These are phyloP conservation scores for Abelmoschus esculentus DNA, from an alignment of 345 rosid species.

Conservation along the genomic window DNA sequence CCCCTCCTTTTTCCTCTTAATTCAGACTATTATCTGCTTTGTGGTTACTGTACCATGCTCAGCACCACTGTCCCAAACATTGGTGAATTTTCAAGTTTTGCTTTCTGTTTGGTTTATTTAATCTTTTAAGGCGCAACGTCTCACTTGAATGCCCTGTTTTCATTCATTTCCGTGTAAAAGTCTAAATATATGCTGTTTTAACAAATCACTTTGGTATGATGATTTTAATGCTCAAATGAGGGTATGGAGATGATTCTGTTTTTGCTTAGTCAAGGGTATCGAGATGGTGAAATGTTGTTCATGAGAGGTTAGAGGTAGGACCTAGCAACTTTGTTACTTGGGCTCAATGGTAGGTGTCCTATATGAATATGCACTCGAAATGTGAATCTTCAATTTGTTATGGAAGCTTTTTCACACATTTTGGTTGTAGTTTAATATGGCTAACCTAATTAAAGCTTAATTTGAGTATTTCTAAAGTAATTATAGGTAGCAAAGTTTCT, in stretches of 20 bases:
- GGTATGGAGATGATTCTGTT: background rate
- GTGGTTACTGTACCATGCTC: background rate
- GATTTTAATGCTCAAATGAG: background rate
- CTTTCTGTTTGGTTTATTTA: conserved; percentile 1
- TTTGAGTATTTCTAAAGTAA: background rate
- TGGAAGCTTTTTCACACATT: background rate
- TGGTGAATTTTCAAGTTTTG: background rate
- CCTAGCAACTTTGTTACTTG: background rate
- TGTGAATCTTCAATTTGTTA: background rate
- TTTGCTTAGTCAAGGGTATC: background rate
- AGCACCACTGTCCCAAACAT: background rate
- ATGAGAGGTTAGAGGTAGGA: background rate
- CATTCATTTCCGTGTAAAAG: background rate
- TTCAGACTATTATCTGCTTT: background rate
- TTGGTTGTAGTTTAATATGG: background rate
- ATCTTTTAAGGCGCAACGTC: background rate
- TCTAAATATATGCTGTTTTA: background rate
- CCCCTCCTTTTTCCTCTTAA: background rate
- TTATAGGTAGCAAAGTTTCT: background rate
- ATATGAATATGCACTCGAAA: background rate
- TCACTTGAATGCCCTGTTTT: background rate
- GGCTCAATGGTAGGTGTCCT: background rate
- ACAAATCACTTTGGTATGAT: background rate
- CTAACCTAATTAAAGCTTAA: background rate
- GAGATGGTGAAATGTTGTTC: background rate